phyloP scores from a whole-genome alignment of 768 basidiomycete genomes.

The Rhizopogon sp. region DNA sequence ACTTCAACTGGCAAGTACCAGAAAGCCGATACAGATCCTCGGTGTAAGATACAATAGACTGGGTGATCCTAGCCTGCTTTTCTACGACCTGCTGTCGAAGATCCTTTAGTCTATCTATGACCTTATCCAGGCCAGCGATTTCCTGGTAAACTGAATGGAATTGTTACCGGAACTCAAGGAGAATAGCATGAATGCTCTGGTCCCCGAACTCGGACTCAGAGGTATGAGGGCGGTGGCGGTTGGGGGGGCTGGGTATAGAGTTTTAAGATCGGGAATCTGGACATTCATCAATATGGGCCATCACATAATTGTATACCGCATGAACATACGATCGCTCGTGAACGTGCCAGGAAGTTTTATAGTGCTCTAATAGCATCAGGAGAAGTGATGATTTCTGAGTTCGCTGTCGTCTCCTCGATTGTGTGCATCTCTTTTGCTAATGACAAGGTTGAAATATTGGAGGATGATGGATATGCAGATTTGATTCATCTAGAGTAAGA shows the following conservation, averaged over 20 bases:
- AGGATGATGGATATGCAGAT: too few relatives aligned
- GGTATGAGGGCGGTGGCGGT: slow-evolving; percentile 10
- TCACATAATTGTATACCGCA: not conserved
- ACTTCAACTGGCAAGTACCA: slow-evolving; percentile 40
- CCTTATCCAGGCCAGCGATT: slow-evolving; percentile 7
- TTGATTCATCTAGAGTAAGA: too few relatives aligned
- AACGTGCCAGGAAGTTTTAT: not conserved
- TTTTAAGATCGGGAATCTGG: not conserved
- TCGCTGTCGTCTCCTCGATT: not conserved
- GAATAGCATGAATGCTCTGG: slow-evolving; percentile 9
- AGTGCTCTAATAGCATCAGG: not conserved
- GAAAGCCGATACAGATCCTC: slow-evolving; percentile 23
- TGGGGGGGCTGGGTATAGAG: slow-evolving; percentile 1
- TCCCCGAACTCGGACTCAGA: slow-evolving; percentile 3
- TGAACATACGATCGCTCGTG: not conserved
- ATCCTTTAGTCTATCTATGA: slow-evolving; percentile 9
- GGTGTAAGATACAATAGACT: slow-evolving; percentile 14
- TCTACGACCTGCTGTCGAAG: slow-evolving; percentile 11
- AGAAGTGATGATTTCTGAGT: too few relatives aligned
- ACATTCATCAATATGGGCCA: not conserved
- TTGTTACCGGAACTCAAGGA: slow-evolving; percentile 11
- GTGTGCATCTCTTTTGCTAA: not conserved
- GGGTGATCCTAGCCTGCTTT: slow-evolving; percentile 8
- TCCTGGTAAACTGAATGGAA: slow-evolving; percentile 7
- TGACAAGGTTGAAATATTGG: slow-evolving; percentile 5